Evolutionary conservation across 179 eudicot genomes (phyloP), one percentile per base, ranked within the genome.

Genomic region (Carnegiea gigantea): DNA sequence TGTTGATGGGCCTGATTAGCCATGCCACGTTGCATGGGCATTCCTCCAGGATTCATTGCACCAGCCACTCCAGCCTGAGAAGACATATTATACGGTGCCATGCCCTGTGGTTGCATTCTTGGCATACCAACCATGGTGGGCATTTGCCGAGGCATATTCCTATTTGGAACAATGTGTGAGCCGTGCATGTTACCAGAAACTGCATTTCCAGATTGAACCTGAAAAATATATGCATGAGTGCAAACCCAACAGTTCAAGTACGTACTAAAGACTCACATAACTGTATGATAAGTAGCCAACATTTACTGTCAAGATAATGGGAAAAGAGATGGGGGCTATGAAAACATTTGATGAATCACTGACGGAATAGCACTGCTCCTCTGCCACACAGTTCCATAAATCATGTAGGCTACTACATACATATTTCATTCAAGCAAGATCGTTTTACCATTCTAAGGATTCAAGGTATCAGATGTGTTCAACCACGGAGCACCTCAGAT

Each of bases 11-110:
- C 90, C 83, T 89, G 98, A 44, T 91, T 84, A 82, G 93, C 81
- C 64, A 91, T 95, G 75, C 98, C 98, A 46, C 99, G 92, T 83
- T 94, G 99, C 93, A 93, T 88, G 0, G 95, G 95, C 6, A 95
- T 86, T 87, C 92, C 89, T 20, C 91, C 97, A 23, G 99, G 92
- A 82, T 94, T 92, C 88, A 92, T 80, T 78, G 88, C 91, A 7
- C 68, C 91, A n/a, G 20, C 68, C 97, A 95, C 92, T 48, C 92
- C 97, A 78, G 90, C 85, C 88, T 96, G 99, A 54, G 97, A 88
- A 83, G 89, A 75, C 30, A 96, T 89, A 89, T 91, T 94, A 82
- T 94, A 96, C 38, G 89, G 90, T 13, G 93, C 73, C 87, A 94
- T 96, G 44, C 95, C 97, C 81, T 89, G 98, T 59, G 91, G 92